phyloP scores from a whole-genome alignment of 2,329 filamentous ascomycete species.

The Exophiala alcalophila region DNA sequence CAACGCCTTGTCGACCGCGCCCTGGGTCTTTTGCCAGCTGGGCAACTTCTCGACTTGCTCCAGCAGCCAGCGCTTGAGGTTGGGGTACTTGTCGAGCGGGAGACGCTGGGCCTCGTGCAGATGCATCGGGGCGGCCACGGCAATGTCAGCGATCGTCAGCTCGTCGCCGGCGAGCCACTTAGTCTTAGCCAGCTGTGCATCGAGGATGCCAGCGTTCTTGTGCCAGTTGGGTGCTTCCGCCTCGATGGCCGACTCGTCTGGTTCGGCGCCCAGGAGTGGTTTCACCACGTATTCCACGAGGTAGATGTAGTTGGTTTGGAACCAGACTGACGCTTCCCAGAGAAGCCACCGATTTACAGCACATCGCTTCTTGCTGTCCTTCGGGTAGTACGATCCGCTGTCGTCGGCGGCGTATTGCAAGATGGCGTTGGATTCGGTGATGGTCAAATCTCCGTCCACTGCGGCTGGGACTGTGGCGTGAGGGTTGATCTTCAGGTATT shows the following conservation, averaged over 20 bases:
- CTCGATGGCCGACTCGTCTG: conserved; percentile 39
- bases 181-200: conserved; percentile 38
- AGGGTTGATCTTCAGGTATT: conserved; percentile 30
- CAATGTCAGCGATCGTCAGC: conserved; percentile 43
- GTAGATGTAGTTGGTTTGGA: conserved; percentile 42
- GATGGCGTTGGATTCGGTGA: conserved; percentile 46
- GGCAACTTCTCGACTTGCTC: conserved; percentile 39
- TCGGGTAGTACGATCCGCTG: conserved; percentile 37
- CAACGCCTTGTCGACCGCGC: conserved; percentile 39
- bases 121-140: conserved; percentile 42
- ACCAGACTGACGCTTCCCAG: conserved; percentile 45
- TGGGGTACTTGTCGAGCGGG: conserved; percentile 40
- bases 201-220: conserved; percentile 39
- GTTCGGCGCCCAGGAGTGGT: conserved; percentile 38
- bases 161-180: conserved; percentile 40
- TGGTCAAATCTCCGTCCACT: conserved; percentile 38
- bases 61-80: conserved; percentile 40
- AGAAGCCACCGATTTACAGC: conserved; percentile 43
- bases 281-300: conserved; percentile 43
- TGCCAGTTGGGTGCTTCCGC: conserved; percentile 37
- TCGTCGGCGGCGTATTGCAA: conserved; percentile 42
- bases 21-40: conserved; percentile 42
- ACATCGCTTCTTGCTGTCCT: conserved; percentile 40
- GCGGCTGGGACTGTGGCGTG: conserved; percentile 41
- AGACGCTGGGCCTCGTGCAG: conserved; percentile 36